Percentiles rank a stretch among this genome's conserved stretches.
phyloP scores from a whole-genome alignment of 495 filamentous ascomycete species.

The Hypoxylon crocopeplum region DNA sequence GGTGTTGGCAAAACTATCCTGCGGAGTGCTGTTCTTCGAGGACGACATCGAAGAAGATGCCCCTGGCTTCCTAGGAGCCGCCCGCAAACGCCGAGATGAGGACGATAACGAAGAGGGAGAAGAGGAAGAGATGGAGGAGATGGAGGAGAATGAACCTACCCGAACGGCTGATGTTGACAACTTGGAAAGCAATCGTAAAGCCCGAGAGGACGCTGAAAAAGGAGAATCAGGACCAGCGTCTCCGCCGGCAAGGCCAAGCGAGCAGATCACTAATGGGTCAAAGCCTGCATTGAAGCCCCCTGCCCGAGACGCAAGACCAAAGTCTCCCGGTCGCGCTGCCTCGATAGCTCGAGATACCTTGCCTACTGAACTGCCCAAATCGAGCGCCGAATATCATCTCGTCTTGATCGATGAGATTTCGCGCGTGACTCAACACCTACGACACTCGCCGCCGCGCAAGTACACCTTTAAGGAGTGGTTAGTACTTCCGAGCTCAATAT shows the following conservation, averaged over 20 bases:
- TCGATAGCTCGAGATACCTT: slow-evolving; percentile 40
- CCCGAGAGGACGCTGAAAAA: slow-evolving; percentile 19
- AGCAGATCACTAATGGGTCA: not conserved
- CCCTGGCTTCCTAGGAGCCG: slow-evolving; percentile 53
- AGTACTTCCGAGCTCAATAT: slow-evolving; percentile 21
- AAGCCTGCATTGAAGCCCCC: not conserved
- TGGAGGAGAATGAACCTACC: no score
- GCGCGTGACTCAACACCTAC: slow-evolving; percentile 69
- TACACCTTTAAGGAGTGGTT: slow-evolving; percentile 83
- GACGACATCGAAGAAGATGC: slow-evolving; percentile 44
- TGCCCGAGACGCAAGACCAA: slow-evolving; percentile 12
- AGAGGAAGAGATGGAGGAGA: not conserved
- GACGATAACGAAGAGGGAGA: slow-evolving; percentile 27
- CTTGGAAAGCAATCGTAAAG: slow-evolving; percentile 29
- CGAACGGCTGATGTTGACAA: slow-evolving; percentile 12
- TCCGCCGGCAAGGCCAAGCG: not conserved
- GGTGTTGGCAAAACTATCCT: slow-evolving; percentile 44
- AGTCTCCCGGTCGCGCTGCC: slow-evolving; percentile 41
- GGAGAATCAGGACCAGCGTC: slow-evolving; percentile 8
- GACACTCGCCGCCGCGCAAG: slow-evolving; percentile 63
- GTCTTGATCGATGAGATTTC: slow-evolving; percentile 71
- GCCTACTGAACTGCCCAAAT: slow-evolving; percentile 39
- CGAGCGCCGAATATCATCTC: slow-evolving; percentile 66
- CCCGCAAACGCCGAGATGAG: slow-evolving; percentile 26
- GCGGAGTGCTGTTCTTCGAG: slow-evolving; percentile 44